These are phyloP conservation scores for Lactarius trivialis DNA, from an alignment of 768 basidiomycete genomes.

Conservation along the genomic window DNA sequence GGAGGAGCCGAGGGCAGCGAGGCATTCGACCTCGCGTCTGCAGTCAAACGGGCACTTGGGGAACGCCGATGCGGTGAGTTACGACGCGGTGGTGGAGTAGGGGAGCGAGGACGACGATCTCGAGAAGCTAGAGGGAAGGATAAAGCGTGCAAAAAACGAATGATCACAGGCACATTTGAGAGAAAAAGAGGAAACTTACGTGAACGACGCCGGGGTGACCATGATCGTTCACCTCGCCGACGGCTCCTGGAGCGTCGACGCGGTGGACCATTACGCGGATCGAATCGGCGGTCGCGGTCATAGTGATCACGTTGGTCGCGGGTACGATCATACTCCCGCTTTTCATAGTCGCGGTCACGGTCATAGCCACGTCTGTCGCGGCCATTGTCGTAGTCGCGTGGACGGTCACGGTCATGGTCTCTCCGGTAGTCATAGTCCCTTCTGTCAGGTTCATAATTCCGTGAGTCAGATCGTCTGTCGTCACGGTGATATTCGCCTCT, in stretches of 20 bases:
- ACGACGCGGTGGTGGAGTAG: slow-evolving; percentile 10
- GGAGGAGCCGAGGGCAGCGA: not conserved
- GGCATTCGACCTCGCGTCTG: not conserved
- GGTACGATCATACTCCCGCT: slow-evolving; percentile 12
- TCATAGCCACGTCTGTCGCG: slow-evolving; percentile 11
- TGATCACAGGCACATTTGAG: not conserved
- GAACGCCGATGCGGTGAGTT: slow-evolving; percentile 13
- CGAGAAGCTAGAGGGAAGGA: slow-evolving; percentile 6
- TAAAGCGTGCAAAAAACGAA: not conserved
- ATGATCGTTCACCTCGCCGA: slow-evolving; percentile 12
- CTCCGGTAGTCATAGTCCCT: slow-evolving; percentile 12
- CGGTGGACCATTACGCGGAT: slow-evolving; percentile 11
- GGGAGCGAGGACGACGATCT: slow-evolving; percentile 14
- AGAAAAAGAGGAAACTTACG: slow-evolving; percentile 1
- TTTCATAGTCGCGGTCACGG: slow-evolving; percentile 18
- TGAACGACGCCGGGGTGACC: slow-evolving; percentile 22
- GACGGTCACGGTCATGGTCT: slow-evolving; percentile 13
- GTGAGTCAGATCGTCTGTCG: slow-evolving; percentile 16
- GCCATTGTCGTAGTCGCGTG: slow-evolving; percentile 8
- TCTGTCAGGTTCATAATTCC: slow-evolving; percentile 17
- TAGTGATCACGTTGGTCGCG: slow-evolving; percentile 8
- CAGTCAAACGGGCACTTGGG: slow-evolving; percentile 4
- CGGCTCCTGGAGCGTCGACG: slow-evolving; percentile 19
- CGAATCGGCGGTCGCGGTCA: slow-evolving; percentile 13
- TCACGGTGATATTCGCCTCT: slow-evolving; percentile 16